These are phyloP conservation scores for Nitzschia inconspicua DNA, from an alignment of 108 stramenopile genomes.

Conservation along the genomic window DNA sequence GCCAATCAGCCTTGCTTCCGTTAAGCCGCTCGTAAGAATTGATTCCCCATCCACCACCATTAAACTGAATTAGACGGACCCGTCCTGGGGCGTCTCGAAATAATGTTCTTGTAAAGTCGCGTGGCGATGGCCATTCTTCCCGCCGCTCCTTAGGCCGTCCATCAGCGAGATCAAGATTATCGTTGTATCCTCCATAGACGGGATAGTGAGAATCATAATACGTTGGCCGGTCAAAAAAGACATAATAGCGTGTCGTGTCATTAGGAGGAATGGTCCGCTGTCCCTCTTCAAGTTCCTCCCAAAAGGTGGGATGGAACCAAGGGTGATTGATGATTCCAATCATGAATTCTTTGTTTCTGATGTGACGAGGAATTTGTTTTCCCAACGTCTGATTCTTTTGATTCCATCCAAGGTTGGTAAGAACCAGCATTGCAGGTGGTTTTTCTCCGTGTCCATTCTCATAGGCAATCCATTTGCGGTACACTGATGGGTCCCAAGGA, in stretches of 20 bases:
- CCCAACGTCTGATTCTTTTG: conserved; percentile 17
- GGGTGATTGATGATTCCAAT: conserved; percentile 42
- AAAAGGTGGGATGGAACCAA: conserved; percentile 34
- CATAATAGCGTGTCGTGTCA: conserved; percentile 10
- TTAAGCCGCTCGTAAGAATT: not conserved
- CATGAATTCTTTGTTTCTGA: conserved; percentile 12
- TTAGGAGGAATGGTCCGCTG: not conserved
- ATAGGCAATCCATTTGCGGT: not conserved
- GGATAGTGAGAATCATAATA: conserved; percentile 41
- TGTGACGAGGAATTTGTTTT: not conserved
- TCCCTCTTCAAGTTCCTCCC: conserved; percentile 26
- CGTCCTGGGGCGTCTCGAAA: too few relatives aligned
- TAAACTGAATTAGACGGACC: not conserved
- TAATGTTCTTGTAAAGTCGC: not conserved
- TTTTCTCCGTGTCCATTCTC: not conserved
- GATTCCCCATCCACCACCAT: conserved; percentile 1
- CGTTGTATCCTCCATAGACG: conserved; percentile 10
- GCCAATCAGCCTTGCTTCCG: not conserved
- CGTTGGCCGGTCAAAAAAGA: conserved; percentile 32
- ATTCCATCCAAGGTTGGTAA: conserved; percentile 41
- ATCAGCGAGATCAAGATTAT: conserved; percentile 1
- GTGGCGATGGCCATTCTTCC: not conserved
- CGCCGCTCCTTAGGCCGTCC: conserved; percentile 14
- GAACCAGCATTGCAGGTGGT: conserved; percentile 17
- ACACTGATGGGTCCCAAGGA: not conserved